Base-by-base conservation (phyloP, 2,329 filamentous ascomycete genomes). In the Ramichloridium luteum region DNA sequence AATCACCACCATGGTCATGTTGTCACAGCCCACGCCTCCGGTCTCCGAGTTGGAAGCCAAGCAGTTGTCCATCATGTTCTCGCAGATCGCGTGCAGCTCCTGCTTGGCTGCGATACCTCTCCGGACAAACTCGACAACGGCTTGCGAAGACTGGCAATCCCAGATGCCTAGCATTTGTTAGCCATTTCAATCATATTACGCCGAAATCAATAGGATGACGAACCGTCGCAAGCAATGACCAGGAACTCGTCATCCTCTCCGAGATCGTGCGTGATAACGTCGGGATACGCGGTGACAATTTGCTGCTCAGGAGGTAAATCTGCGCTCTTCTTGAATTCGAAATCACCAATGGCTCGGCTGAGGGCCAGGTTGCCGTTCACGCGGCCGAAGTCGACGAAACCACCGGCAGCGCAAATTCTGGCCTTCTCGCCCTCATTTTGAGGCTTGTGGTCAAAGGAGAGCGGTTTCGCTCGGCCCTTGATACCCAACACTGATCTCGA, bases 51-150 rank as follows among this genome's bases (percentile, higher is more conserved):
- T 96, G 39, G 86, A 93, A 25, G 90, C 86, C 44, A 98, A 70
- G 57, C 90, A 98, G 66, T 96, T 98, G 67, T 98, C 88, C 90
- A 98, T 98, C 84, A 98, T 93, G 65, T 98, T 98, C 64, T 98
- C 90, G 60, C 88, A 96, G 51, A 98, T 96, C 57, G 82, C 81
- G 34, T 86, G 77, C 31, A 98, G 72, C 30, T 92, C 81, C 62
- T 98, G 90, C 67, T 93, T 93, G 31, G 86, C 86, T 30, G 85
- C 88, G 57, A 98, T 93, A 35, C 90, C 90, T 54, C 90, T 80
- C 57, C 90, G 75, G 43, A 96, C 90, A 55, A 98, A 98, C 60
- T 98, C 90, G 47, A 96, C 67, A 18, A 98, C 90, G 23, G 88
- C 83, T 65, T 98, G 90, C 27, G 90, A 98, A 35, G 90, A 94